Evolutionary conservation across 352 stramenopile genomes (phyloP), one percentile per base, ranked within the genome.

Genomic region (Pythium phragmitis): DNA sequence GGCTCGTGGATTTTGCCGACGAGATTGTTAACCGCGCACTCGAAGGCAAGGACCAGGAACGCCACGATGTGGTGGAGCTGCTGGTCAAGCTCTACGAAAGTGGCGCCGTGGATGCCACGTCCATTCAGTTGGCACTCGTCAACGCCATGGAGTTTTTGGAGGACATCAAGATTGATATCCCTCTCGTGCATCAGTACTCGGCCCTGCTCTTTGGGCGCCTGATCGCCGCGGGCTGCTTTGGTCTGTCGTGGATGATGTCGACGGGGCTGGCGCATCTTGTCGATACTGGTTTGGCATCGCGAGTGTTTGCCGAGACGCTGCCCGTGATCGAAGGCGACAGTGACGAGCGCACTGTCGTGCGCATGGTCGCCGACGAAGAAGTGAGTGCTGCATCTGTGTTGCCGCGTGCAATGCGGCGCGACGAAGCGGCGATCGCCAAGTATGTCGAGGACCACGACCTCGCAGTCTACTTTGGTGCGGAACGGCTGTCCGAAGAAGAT

Each of bases 101-200:
- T 34, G 73, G 76, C 19, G 79, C 66, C 19, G 60, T 96, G 8
- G 80, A 88, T 42, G 83, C 85, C 0, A 87, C 83, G 34, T 83
- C 75, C 21, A 91, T 96, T 14, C 84, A 96, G 56, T 49, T 72
- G 26, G 85, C 81, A 7, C 56, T 96, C 5, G 60, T 87, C 23
- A 85, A 79, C 19, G 83, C 81, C 17, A 83, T 89, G 63, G 85
- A 94, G 65, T 93, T 94, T 52, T 68, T 96, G 7, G 87, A 94
- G 57, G 87, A 96, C 39, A 76, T 96, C 58, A 81, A 79, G 52
- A 96, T 96, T 52, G 87, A 96, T 63, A 85, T 94, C 30, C 87
- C 87, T 17, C 73, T 91, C 14, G 81, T 91, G 17, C 84, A 94
- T 46, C 74, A 92, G 68, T 94, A 94, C 69, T 87, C 73, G 28